phyloP scores from a whole-genome alignment of 2,329 filamentous ascomycete genomes.

The Endoconidiophora laricicola region DNA sequence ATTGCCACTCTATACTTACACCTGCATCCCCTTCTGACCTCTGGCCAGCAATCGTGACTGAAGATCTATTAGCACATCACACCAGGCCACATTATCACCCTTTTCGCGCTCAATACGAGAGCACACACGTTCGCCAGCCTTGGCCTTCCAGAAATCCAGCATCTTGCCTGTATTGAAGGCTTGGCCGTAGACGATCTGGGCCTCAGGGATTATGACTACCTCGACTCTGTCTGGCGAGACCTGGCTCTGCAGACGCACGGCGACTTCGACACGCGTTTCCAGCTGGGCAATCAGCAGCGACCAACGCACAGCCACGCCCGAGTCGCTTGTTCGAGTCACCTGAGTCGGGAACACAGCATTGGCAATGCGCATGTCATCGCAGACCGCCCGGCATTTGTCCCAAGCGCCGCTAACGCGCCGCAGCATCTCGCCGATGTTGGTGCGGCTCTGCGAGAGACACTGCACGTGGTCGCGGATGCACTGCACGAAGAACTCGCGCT shows the following conservation, averaged over 20 bases:
- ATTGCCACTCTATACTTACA: too few relatives aligned
- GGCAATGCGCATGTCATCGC: conserved; percentile 43
- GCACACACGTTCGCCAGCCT: conserved; percentile 5
- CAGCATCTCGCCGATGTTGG: conserved; percentile 41
- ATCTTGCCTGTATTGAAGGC: conserved; percentile 61
- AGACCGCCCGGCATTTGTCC: conserved; percentile 44
- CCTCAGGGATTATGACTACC: conserved; percentile 36
- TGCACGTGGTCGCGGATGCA: conserved; percentile 53
- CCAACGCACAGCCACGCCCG: conserved; percentile 45
- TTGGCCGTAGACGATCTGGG: conserved; percentile 59
- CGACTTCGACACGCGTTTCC: conserved; percentile 51
- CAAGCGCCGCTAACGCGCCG: conserved; percentile 43
- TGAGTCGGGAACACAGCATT: conserved; percentile 48
- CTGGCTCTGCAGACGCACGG: conserved; percentile 35
- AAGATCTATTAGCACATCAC: conserved; percentile 37
- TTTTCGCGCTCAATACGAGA: conserved; percentile 16
- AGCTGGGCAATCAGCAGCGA: conserved; percentile 47
- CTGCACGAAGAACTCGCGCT: conserved; percentile 61
- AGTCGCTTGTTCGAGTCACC: conserved; percentile 21
- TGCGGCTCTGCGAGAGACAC: conserved; percentile 40
- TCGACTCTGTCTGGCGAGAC: conserved; percentile 33
- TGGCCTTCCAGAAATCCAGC: conserved; percentile 41
- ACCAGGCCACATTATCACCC: conserved; percentile 30
- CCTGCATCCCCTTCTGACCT: conserved; percentile 29
- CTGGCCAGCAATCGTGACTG: conserved; percentile 37